phyloP scores from a whole-genome alignment of 495 filamentous ascomycete species.

The Penicillium coffeae region DNA sequence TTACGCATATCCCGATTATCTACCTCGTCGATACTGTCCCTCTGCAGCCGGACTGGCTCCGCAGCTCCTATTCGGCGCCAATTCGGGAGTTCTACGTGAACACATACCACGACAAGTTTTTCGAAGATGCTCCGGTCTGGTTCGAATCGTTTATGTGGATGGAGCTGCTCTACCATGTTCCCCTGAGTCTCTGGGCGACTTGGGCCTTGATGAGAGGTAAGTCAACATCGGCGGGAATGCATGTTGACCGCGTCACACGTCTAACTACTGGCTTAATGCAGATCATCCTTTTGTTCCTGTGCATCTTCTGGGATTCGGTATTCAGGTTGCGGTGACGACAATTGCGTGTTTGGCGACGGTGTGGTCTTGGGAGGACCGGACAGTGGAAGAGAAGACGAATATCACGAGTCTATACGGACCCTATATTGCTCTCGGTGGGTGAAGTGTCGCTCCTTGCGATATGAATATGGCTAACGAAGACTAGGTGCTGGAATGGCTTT shows the following conservation, averaged over 20 bases:
- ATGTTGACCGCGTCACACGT: background rate
- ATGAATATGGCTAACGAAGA: background rate
- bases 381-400: slow-evolving; percentile 51
- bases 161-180: slow-evolving; percentile 66
- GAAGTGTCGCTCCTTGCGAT: background rate
- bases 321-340: slow-evolving; percentile 70
- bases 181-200: slow-evolving; percentile 63
- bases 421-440: slow-evolving; percentile 69
- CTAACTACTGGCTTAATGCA: slow-evolving; percentile 12
- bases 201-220: slow-evolving; percentile 49
- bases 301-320: slow-evolving; percentile 63
- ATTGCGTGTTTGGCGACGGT: slow-evolving; percentile 62
- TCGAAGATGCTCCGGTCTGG: slow-evolving; percentile 63
- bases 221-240: slow-evolving; percentile 10
- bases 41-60: slow-evolving; percentile 56
- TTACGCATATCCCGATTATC: slow-evolving; percentile 63
- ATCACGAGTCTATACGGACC: slow-evolving; percentile 63
- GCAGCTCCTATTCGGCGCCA: slow-evolving; percentile 42
- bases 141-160: slow-evolving; percentile 65
- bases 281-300: slow-evolving; percentile 59
- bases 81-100: slow-evolving; percentile 61
- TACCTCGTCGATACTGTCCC: slow-evolving; percentile 63
- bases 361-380: slow-evolving; percentile 54
- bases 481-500: slow-evolving; percentile 53
- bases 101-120: slow-evolving; percentile 74